Conservation (phyloP, 192 early-diverging fungal species). For the Phycomyces nitens region DNA sequence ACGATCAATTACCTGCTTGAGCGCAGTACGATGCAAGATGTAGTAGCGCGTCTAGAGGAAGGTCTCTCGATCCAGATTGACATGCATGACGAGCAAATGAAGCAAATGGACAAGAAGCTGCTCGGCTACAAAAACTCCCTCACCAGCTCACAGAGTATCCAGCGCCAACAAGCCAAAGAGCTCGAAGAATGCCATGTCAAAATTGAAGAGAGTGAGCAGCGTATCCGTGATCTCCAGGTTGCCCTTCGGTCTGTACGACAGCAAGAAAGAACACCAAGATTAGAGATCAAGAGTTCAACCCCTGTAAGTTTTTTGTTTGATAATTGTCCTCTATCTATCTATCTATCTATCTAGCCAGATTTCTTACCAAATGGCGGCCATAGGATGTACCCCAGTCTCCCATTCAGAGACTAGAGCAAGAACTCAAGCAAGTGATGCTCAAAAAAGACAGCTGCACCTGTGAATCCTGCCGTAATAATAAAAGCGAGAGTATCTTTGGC, state of each 20-base stretch:
- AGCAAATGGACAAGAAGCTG: background rate
- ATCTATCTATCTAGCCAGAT: no score
- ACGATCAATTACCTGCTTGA: no score
- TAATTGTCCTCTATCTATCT: no score
- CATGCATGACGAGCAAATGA: conserved; percentile 9
- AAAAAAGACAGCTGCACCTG: no score
- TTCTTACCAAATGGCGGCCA: no score
- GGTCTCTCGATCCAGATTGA: conserved; percentile 10
- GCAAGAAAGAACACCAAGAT: background rate
- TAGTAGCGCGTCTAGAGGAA: conserved; percentile 21
- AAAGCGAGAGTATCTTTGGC: no score
- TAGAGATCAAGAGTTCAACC: background rate
- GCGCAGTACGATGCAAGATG: conserved; percentile 11
- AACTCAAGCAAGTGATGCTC: no score
- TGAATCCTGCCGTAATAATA: no score
- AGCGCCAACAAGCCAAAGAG: background rate
- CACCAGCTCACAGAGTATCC: background rate
- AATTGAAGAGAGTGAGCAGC: background rate
- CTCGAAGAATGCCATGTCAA: background rate
- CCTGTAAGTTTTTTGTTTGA: no score
- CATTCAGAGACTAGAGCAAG: no score
- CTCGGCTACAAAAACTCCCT: background rate
- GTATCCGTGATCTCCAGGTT: background rate
- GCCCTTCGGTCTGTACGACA: background rate
- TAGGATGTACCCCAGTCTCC: no score